Evolutionary conservation across 495 filamentous ascomycete genomes (phyloP), one percentile per base, ranked within the genome.

Genomic region (Collariella sp.): DNA sequence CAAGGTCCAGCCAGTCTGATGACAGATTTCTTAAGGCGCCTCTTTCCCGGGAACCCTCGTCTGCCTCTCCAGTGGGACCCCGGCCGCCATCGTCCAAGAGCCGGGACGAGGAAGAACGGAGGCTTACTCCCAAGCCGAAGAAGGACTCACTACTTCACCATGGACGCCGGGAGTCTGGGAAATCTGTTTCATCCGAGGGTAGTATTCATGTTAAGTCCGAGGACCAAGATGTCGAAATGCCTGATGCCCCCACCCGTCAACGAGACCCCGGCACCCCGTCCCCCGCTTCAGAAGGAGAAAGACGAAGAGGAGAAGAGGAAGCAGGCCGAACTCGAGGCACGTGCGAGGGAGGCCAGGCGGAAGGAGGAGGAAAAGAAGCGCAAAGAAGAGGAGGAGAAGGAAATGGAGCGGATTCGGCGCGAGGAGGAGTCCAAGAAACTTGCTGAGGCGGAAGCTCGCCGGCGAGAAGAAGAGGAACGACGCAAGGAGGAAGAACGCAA

Each of bases 401-500:
- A 64, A 50, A 52, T 56, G 41, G 60, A 64, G 44, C 52, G 58
- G 18, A 42, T 57, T 1, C 46, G 55, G 26, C 50, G 45, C 16
- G 60, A 61, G 24, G 61, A 64, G 58, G 61, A 58, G 47, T 62
- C 52, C 33, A 60, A 51, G 52, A 62, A 45, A 39, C 57, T 66
- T 48, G 62, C 55, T 5, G 70, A 67, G 24, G 65, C 40, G 46
- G 66, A 66, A 45, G 62, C 53, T 50, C 61, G 74, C 20, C 74
- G 76, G 22, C 64, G 63, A 29, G 78, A 79, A 41, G 77, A 78
- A 48, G 78, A 80, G 40, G 59, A 72, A 40, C 75, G 74, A 54
- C 51, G 43, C 23, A 54, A 34, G 50, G 58, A 52, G 46, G 64
- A 60, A 36, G 41, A 67, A 41, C 50, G 53, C 26, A 55, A 57